Base-by-base conservation (phyloP, 2,329 filamentous ascomycete genomes). In the Fusarium sp. region DNA sequence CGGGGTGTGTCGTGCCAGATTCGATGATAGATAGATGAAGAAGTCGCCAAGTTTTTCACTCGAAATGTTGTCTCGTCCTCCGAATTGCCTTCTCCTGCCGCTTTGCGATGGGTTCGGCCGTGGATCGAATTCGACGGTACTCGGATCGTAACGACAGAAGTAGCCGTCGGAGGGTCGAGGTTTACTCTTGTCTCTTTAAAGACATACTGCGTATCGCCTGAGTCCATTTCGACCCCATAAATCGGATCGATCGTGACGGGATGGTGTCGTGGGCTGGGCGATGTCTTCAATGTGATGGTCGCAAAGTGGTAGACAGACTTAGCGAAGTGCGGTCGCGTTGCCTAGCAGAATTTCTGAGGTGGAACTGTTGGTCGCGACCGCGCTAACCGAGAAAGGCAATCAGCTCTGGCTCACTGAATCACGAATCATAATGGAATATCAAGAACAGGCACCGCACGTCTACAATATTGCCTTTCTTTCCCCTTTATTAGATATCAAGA, bases 161-260 rank as follows among this genome's bases (percentile, higher is more conserved):
- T 88, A 72, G 87, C 85, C 74, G 88, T 91, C 66, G 89, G 86
- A 71, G 90, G 89, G 81, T 96, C 92, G 75, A 96, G 87, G 81
- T 93, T 93, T 81, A 97, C 85, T 79, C 92, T 90, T 80, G 92
- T 94, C 87, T 97, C 94, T 84, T 94, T 95, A 86, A 92, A 96
- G 81, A 93, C 85, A 81, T 88, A 91, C 71, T 87, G 86, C 73
- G 88, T 86, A 77, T 87, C 86, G 77, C 84, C 81, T 75, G 85
- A 84, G 77, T 87, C 88, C 91, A 93, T 93, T 78, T 85, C 88
- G 84, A 85, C 84, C 86, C 89, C 91, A 91, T 92, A 70, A 72
- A 78, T 72, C 72, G 74, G 63, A 54, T 75, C 66, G 64, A 69
- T 59, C 46, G 64, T 59, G 65, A 61, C 49, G 47, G 55, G 52